Evolutionary conservation across 768 basidiomycete genomes (phyloP).

Genomic region (Naematelia encephala): DNA sequence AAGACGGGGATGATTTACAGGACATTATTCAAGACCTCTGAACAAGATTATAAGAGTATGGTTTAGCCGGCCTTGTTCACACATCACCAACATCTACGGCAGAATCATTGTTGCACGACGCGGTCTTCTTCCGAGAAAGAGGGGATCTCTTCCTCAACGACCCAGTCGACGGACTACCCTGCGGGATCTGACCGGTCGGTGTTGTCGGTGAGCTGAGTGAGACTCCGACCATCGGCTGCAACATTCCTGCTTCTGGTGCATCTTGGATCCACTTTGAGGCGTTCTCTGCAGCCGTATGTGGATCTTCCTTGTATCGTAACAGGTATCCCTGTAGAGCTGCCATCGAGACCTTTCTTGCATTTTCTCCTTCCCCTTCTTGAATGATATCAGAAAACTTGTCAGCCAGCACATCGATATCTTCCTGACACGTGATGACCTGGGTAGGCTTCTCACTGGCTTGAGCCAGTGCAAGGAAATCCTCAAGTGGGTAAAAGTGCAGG

Average conservation of each 20-base stretch:
- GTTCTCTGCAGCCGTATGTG: constrained; percentile 52
- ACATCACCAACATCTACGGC: too few relatives aligned
- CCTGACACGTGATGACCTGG: constrained; percentile 1
- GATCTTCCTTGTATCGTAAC: constrained; percentile 65
- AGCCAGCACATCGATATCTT: constrained; percentile 13
- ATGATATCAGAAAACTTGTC: constrained; percentile 6
- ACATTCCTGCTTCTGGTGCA: not conserved
- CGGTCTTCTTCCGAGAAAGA: too few relatives aligned
- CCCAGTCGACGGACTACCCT: too few relatives aligned
- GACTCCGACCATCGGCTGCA: too few relatives aligned
- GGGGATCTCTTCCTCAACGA: too few relatives aligned
- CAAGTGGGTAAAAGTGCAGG: constrained; percentile 42
- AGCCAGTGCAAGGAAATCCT: constrained; percentile 16
- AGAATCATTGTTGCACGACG: too few relatives aligned
- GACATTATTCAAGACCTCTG: too few relatives aligned
- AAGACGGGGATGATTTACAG: too few relatives aligned
- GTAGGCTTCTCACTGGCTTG: not conserved
- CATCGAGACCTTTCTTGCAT: constrained; percentile 53
- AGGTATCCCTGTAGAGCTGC: constrained; percentile 83
- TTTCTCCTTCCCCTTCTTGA: constrained; percentile 4
- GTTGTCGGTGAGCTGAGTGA: too few relatives aligned
- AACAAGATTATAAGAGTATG: too few relatives aligned
- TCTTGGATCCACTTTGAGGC: constrained; percentile 11
- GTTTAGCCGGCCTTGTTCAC: too few relatives aligned
- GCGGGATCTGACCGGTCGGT: too few relatives aligned